Base-by-base conservation (phyloP, 805 yeast species). In the Yueomyces sp. region DNA sequence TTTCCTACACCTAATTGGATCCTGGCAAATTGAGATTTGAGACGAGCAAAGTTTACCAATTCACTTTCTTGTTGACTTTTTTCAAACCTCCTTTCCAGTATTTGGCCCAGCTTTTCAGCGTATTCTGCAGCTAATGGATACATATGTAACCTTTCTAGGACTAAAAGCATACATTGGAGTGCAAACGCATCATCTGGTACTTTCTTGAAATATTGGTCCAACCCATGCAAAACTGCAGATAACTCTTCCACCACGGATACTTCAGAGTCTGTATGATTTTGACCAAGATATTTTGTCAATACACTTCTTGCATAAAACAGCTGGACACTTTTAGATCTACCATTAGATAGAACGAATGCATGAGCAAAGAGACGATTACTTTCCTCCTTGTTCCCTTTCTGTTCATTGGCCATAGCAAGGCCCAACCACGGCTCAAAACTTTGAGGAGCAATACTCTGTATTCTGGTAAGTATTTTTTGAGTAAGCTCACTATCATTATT, bases 371-470 rank as follows among this genome's bases (percentile, higher is more conserved):
- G 59, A 11, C 71, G 67, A 4, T 70, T 56, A 0, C 94, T 79
- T n/a, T 65, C 68, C 1, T 57, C 60, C 0, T 38, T 37, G 40
- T 79, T 71, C 2, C 82, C 85, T 9, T 56, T 51, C 0, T 69
- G 73, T 44, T 74, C 72, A 5, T 70, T 64, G 1, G 75, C 68
- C 34, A 90, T 56, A 0, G 96, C 96, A 53, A 80, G 78, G 1
- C 95, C 96, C 32, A 84, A 58, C 97, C 97, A 92, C 0, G 96
- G 75, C 4, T 67, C 68, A 0, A 84, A 68, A 42, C 70, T 72
- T 43, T 79, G 82, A 3, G 98, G 96, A 2, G 88, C 81, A 9
- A 85, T 66, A 26, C 95, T 77, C 52, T 84, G 90, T 0, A 92
- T 81, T 48, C 85, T 73, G 37, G 69, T 64, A 46, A 83, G 77